Percentiles rank a stretch among this genome's conserved stretches.
These are phyloP conservation scores for Cerrena zonata DNA, from an alignment of 1,284 basidiomycete species.

Conservation along the genomic window DNA sequence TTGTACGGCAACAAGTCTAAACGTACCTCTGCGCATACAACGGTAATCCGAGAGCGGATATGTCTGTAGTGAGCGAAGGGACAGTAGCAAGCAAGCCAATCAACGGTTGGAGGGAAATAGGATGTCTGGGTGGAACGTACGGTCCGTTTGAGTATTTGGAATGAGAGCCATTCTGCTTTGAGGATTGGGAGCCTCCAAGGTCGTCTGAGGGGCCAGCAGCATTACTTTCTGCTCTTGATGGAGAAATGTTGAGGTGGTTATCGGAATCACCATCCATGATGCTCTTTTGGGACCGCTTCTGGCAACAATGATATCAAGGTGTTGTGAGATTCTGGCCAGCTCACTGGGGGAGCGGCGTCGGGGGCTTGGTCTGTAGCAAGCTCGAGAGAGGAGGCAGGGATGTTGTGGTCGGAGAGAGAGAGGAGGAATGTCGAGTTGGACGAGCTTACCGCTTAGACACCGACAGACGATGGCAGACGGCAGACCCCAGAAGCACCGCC, in stretches of 20 bases:
- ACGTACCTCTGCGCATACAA: slow-evolving; percentile 74
- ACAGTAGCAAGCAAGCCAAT: not conserved
- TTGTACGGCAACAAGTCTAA: not conserved
- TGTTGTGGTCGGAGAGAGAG: slow-evolving; percentile 1
- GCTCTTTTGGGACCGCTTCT: not conserved
- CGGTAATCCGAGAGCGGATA: slow-evolving; percentile 73
- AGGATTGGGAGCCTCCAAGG: not conserved
- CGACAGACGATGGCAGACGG: no score
- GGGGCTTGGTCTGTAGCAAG: not conserved
- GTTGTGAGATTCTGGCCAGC: not conserved
- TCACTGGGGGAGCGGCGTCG: not conserved
- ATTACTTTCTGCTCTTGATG: not conserved
- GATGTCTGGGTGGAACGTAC: slow-evolving; percentile 20
- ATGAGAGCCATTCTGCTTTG: slow-evolving; percentile 2
- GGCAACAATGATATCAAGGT: slow-evolving; percentile 1
- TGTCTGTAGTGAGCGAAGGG: slow-evolving; percentile 38
- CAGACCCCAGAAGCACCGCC: not conserved
- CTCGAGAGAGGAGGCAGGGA: slow-evolving; percentile 1
- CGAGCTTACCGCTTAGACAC: slow-evolving; percentile 3
- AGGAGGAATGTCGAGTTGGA: slow-evolving; percentile 5
- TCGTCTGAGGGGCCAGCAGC: not conserved
- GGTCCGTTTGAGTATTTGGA: slow-evolving; percentile 27
- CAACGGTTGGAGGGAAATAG: slow-evolving; percentile 1
- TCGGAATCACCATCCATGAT: not conserved
- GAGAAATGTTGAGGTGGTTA: not conserved